Percentiles rank a stretch among this genome's conserved stretches.
phyloP scores from a whole-genome alignment of 2,329 filamentous ascomycete genomes.

The Pleoardoris graminearum region DNA sequence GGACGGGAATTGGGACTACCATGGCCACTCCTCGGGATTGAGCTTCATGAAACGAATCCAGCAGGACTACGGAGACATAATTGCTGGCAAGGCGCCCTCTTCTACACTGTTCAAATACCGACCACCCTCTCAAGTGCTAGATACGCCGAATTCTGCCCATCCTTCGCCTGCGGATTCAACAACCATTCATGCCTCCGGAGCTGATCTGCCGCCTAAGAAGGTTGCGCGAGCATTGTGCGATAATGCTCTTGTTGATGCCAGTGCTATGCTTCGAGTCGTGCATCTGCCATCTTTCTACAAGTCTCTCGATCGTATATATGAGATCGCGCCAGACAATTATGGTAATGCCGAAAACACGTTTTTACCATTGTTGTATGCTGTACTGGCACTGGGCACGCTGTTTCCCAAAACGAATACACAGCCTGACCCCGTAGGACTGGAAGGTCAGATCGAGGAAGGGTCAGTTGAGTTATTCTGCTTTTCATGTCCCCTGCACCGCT shows the following conservation, averaged over 20 bases:
- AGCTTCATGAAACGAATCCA: constrained; percentile 87
- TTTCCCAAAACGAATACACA: constrained; percentile 48
- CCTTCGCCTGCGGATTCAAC: constrained; percentile 63
- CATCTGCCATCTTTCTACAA: constrained; percentile 81
- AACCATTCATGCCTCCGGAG: constrained; percentile 37
- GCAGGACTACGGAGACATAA: constrained; percentile 79
- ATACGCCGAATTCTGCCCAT: constrained; percentile 68
- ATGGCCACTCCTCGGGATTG: constrained; percentile 87
- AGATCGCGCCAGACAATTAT: constrained; percentile 58
- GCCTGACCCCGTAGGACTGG: constrained; percentile 48
- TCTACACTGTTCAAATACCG: constrained; percentile 46
- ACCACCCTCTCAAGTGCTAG: constrained; percentile 65
- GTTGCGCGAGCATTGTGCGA: constrained; percentile 61
- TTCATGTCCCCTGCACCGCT: constrained; percentile 13
- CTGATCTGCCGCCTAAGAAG: constrained; percentile 68
- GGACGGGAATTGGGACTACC: constrained; percentile 90
- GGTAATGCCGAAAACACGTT: constrained; percentile 52
- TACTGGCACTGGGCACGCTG: constrained; percentile 53
- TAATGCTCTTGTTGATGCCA: constrained; percentile 64
- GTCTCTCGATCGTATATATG: constrained; percentile 77
- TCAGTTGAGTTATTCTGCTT: constrained; percentile 21
- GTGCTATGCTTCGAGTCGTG: constrained; percentile 69
- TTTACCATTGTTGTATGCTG: constrained; percentile 53
- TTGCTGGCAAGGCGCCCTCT: constrained; percentile 55
- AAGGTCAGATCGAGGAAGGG: constrained; percentile 54